phyloP scores from a whole-genome alignment of 495 filamentous ascomycete species.

The Letharia lupina region DNA sequence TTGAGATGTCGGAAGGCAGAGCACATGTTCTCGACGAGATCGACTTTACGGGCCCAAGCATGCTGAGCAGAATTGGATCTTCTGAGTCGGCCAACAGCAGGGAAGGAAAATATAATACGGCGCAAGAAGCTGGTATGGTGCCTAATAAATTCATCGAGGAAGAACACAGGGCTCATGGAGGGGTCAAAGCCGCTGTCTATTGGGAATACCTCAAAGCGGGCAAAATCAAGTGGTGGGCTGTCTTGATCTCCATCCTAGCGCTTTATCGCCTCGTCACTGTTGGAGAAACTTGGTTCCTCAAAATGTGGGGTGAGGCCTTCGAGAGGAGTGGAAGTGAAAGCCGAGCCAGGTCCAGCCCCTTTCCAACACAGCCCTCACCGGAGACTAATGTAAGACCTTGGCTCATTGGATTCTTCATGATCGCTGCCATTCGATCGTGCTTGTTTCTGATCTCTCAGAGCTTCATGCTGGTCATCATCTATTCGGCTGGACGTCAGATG shows the following conservation, averaged over 20 bases:
- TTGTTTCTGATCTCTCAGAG: conserved; percentile 45
- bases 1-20: conserved; percentile 53
- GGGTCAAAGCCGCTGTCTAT: conserved; percentile 65
- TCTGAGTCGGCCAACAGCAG: conserved; percentile 29
- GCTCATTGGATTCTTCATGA: conserved; percentile 56
- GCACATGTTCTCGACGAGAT: conserved; percentile 40
- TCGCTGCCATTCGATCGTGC: conserved; percentile 52
- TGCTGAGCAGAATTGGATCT: conserved; percentile 24
- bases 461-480: conserved; percentile 61
- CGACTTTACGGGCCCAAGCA: conserved; percentile 22
- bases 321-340: conserved; percentile 26
- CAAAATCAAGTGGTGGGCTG: conserved; percentile 59
- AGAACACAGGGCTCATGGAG: conserved; percentile 65
- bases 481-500: conserved; percentile 61
- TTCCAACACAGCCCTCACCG: conserved; percentile 56
- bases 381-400: conserved; percentile 61
- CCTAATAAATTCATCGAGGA: conserved; percentile 78
- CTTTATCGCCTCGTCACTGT: conserved; percentile 52
- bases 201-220: conserved; percentile 78
- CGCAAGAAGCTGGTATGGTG: conserved; percentile 43
- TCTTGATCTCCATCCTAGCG: conserved; percentile 49
- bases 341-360: conserved; percentile 30
- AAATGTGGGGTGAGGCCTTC: conserved; percentile 79
- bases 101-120: conserved; percentile 35
- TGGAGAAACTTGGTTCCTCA: conserved; percentile 69